Percentiles rank a stretch among this genome's conserved stretches.
These are phyloP conservation scores for Zymoseptoria passerinii DNA, from an alignment of 2,329 filamentous ascomycete species.

Conservation along the genomic window DNA sequence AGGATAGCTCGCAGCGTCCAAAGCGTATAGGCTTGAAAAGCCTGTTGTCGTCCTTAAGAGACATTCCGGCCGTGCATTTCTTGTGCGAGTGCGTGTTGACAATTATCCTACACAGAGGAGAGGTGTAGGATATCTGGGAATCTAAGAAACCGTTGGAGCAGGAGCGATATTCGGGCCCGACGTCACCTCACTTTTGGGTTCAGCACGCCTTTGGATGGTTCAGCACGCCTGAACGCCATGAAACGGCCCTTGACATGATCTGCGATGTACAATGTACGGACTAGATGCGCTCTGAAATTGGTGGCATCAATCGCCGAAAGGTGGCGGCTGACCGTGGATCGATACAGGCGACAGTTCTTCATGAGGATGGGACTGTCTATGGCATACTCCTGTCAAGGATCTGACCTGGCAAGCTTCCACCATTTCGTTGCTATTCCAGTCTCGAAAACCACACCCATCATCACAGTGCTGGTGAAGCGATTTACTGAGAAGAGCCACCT, in stretches of 20 bases:
- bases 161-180: background rate
- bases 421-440: background rate
- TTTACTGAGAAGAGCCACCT: conserved; percentile 34
- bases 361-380: background rate
- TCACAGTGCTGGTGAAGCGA: background rate
- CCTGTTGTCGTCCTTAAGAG: background rate
- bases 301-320: too few species aligned
- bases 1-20: conserved; percentile 34
- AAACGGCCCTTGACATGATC: too few species aligned
- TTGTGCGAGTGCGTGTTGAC: background rate
- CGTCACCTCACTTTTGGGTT: background rate
- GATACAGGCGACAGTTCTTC: background rate
- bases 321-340: too few species aligned
- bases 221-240: background rate
- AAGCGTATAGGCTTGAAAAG: conserved; percentile 38
- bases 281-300: too few species aligned
- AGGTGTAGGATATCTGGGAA: background rate
- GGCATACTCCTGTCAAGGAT: background rate
- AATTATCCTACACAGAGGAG: background rate
- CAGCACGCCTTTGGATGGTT: background rate
- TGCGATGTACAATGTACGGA: too few species aligned
- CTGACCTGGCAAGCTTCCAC: background rate
- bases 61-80: background rate
- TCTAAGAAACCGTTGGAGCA: background rate
- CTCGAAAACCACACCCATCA: background rate